These are phyloP conservation scores for Anacardium occidentale DNA, from an alignment of 345 rosid genomes.

Conservation along the genomic window DNA sequence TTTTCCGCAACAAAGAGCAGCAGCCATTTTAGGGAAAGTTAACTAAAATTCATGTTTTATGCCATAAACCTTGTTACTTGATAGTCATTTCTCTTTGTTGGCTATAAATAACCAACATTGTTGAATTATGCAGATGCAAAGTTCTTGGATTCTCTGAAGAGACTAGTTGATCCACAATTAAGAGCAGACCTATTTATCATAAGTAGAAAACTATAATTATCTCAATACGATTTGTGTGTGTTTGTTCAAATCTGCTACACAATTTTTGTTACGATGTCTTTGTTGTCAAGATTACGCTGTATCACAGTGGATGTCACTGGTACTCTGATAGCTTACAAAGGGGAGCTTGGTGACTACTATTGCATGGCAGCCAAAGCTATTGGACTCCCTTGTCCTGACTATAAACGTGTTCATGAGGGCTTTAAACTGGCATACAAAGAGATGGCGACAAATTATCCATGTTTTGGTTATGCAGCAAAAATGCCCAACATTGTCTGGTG, in stretches of 20 bases:
- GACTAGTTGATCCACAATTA: not conserved
- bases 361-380: conserved; percentile 98
- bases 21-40: not conserved
- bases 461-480: conserved; percentile 80
- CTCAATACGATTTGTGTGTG: not conserved
- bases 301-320: conserved; percentile 97
- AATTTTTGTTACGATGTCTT: conserved; percentile 43
- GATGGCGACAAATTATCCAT: conserved; percentile 85
- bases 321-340: conserved; percentile 92
- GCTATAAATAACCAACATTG: not conserved
- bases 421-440: conserved; percentile 86
- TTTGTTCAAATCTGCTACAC: conserved; percentile 14
- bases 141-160: conserved; percentile 4
- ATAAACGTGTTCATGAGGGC: conserved; percentile 85
- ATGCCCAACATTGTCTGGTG: conserved; percentile 94
- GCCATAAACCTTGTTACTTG: not conserved
- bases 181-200: conserved; percentile 1
- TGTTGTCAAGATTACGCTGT: conserved; percentile 67
- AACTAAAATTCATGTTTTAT: not conserved
- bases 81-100: not conserved
- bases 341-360: conserved; percentile 97
- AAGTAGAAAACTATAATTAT: not conserved
- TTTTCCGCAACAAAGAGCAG: not conserved
- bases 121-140: conserved; percentile 10
- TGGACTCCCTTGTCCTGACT: conserved; percentile 94